These are phyloP conservation scores for Oleoguttula mirabilis DNA, from an alignment of 495 filamentous ascomycete species.

Conservation along the genomic window DNA sequence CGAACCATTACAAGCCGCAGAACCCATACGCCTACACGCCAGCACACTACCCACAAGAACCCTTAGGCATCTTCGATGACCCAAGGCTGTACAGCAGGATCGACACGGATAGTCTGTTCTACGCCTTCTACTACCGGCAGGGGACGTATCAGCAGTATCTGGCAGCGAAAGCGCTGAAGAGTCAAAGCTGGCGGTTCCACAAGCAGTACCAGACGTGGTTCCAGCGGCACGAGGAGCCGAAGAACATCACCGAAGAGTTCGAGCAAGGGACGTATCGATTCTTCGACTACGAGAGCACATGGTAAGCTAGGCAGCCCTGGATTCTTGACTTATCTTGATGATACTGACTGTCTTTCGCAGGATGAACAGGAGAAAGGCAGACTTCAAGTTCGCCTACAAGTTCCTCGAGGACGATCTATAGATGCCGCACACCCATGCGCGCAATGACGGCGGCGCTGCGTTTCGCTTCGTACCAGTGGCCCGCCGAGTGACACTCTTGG, in stretches of 20 bases:
- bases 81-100: slow-evolving; percentile 75
- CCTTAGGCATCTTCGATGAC: slow-evolving; percentile 79
- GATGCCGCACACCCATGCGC: no score
- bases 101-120: slow-evolving; percentile 94
- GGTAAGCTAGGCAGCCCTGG: slow-evolving; percentile 51
- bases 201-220: slow-evolving; percentile 99
- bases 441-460: no score
- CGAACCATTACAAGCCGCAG: slow-evolving; percentile 71
- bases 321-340: no score
- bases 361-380: slow-evolving; percentile 98
- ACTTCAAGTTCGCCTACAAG: slow-evolving; percentile 98
- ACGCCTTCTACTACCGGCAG: slow-evolving; percentile 97
- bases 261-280: slow-evolving; percentile 98
- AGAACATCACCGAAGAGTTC: slow-evolving; percentile 94
- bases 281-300: slow-evolving; percentile 99
- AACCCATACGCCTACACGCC: slow-evolving; percentile 61
- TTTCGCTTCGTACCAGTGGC: no score
- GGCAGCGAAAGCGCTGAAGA: slow-evolving; percentile 89
- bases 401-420: slow-evolving; percentile 80
- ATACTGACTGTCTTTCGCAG: slow-evolving; percentile 36
- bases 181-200: slow-evolving; percentile 97
- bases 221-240: slow-evolving; percentile 94
- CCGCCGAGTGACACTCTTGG: no score
- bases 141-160: slow-evolving; percentile 91
- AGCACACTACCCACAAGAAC: slow-evolving; percentile 82